These are phyloP conservation scores for Coemansia sp. DNA, from an alignment of 192 early-diverging fungal species.

Conservation along the genomic window DNA sequence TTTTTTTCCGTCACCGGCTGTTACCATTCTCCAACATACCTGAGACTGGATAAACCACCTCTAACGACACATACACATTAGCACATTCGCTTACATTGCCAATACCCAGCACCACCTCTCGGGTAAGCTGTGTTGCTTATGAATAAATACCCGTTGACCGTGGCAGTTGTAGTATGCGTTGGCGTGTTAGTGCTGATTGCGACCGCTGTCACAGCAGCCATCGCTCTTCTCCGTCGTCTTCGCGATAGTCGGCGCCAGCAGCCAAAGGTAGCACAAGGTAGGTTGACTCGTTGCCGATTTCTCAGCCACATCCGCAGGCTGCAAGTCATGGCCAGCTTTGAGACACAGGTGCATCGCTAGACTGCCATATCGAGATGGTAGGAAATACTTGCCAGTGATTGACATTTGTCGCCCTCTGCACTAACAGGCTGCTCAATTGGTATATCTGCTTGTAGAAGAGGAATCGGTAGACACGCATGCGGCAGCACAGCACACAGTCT, in stretches of 20 bases:
- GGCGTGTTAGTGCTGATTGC: slow-evolving; percentile 18
- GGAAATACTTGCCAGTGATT: neutral
- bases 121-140: neutral
- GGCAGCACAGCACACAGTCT: neutral
- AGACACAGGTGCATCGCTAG: too few relatives aligned
- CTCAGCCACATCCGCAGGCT: neutral
- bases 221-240: slow-evolving; percentile 15
- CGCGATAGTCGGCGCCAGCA: slow-evolving; percentile 3
- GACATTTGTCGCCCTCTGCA: neutral
- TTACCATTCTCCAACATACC: neutral
- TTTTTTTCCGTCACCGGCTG: neutral
- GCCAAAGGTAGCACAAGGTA: slow-evolving; percentile 20
- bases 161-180: slow-evolving; percentile 17
- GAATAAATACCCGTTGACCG: slow-evolving; percentile 12
- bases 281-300: neutral
- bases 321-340: neutral
- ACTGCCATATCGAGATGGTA: neutral
- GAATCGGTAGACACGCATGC: slow-evolving; percentile 3
- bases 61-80: slow-evolving; percentile 1
- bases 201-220: neutral
- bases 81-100: slow-evolving; percentile 1
- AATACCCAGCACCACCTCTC: neutral
- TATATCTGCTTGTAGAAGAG: slow-evolving; percentile 11
- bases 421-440: neutral
- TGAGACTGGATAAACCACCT: neutral